Base-by-base conservation (phyloP, 2,329 filamentous ascomycete species). In the Talaromyces sp. region DNA sequence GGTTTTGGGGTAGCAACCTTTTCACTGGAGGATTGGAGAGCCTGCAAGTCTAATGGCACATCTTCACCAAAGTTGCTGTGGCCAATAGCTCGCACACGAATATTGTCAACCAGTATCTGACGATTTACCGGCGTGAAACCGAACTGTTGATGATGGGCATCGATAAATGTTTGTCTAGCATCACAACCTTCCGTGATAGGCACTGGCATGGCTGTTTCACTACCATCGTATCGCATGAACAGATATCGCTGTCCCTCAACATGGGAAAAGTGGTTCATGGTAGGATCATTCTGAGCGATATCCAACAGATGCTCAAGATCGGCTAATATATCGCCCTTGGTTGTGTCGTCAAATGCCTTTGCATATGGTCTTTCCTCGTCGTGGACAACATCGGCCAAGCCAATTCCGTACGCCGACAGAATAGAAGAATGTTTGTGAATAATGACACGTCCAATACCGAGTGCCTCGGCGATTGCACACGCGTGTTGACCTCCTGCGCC, bases 401-500 rank as follows among this genome's bases (percentile, higher is more conserved):
- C 39, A 17, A 48, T 48, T 1, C 45, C 45, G 13, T 40, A 35
- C n/a, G 91, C 91, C 0, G 90, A 95, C 0, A 96, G 78, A 0
- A 96, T 89, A 0, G 90, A 94, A 0, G 90, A 95, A 69, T 96
- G 95, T 49, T 88, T 80, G 68, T 96, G 91, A 2, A 96, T 81
- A 2, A 96, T 75, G 24, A 95, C 92, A 67, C 92, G 88, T 30
- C 80, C 81, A 61, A 96, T 90, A 0, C 90, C 90, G 2, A 96
- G 77, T 3, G 87, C 86, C 64, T 90, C 85, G 1, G 90, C 91
- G 60, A 96, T 95, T 1, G 90, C 90, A n/a, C 93, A 89, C 1
- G 91, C 91, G 64, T 96, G 91, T 68, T 96, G 91, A 0, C 91
- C 91, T 35, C 91, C 91, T 0, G 91, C 91, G 40, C 91, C 91